A percentile compares a stretch with the other conserved stretches of the same genome.
Conservation (phyloP, 306 rosid genomes). For the Parietaria judaica region DNA sequence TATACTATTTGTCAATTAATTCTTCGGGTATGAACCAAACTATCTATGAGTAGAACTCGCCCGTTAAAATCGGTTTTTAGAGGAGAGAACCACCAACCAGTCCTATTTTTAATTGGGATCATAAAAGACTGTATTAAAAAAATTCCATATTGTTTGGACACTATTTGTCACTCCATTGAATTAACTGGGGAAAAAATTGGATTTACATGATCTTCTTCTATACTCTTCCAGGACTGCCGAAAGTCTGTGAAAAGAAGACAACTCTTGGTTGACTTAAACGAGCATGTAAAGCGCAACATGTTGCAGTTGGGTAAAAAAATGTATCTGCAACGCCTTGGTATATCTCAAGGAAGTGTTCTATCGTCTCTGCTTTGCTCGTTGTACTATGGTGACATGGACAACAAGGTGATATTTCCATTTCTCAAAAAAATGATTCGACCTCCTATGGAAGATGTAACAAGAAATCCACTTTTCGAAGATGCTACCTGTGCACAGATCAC, state of each 20-base stretch:
- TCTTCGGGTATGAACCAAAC: too few species aligned
- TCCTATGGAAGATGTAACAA: not conserved
- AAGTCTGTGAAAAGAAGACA: conserved; percentile 32
- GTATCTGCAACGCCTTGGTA: conserved; percentile 71
- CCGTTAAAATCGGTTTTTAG: too few species aligned
- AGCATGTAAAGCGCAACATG: conserved; percentile 74
- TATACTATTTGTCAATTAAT: too few species aligned
- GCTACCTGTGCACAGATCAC: conserved; percentile 17
- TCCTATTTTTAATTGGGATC: too few species aligned
- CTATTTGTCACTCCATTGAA: not conserved
- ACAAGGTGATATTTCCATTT: conserved; percentile 58
- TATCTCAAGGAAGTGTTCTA: conserved; percentile 87
- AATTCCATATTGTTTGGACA: too few species aligned
- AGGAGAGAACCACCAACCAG: too few species aligned
- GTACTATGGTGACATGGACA: conserved; percentile 70
- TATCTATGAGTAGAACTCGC: too few species aligned
- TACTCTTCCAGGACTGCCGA: conserved; percentile 36
- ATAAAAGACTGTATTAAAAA: too few species aligned
- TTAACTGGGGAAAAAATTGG: not conserved
- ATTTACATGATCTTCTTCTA: conserved; percentile 15
- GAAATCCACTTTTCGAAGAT: conserved; percentile 2
- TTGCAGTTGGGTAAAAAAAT: conserved; percentile 58
- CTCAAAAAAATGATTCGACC: conserved; percentile 40
- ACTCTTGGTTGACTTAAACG: conserved; percentile 32
- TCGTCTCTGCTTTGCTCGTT: conserved; percentile 83